These are phyloP conservation scores for Alnus rubra DNA, from an alignment of 306 rosid species.

Conservation along the genomic window DNA sequence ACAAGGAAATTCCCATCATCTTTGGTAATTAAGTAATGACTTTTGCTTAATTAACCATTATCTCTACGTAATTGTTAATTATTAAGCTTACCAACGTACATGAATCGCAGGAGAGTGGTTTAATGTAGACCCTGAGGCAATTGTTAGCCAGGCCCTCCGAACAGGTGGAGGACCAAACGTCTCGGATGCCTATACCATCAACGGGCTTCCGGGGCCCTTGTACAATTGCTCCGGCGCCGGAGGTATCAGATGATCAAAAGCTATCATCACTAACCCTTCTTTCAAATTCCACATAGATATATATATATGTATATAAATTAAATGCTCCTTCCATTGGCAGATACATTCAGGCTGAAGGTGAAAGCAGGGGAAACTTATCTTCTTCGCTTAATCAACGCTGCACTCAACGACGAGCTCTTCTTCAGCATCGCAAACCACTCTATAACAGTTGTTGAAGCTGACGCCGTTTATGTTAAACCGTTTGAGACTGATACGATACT, in stretches of 20 bases:
- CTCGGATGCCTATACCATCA: slow-evolving; percentile 6
- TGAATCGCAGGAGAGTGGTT: slow-evolving; percentile 18
- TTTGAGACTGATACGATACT: slow-evolving; percentile 15
- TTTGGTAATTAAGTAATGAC: slow-evolving; percentile 16
- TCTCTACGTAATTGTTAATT: no score
- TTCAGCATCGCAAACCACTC: slow-evolving; percentile 24
- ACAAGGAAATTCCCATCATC: slow-evolving; percentile 25
- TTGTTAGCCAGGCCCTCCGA: slow-evolving; percentile 12
- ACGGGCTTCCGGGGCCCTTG: slow-evolving; percentile 9
- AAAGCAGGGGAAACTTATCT: slow-evolving; percentile 12
- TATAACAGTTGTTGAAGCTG: slow-evolving; percentile 7
- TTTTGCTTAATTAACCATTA: no score
- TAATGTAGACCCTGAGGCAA: slow-evolving; percentile 6
- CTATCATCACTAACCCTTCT: neutral
- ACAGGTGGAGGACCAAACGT: slow-evolving; percentile 15
- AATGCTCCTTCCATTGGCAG: neutral
- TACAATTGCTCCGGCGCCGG: slow-evolving; percentile 10
- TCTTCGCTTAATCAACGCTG: slow-evolving; percentile 12
- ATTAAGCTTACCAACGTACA: neutral
- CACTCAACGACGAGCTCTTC: slow-evolving; percentile 25
- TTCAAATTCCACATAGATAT: neutral
- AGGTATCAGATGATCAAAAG: neutral
- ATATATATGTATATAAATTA: neutral
- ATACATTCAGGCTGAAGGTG: slow-evolving; percentile 18
- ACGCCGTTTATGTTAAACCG: slow-evolving; percentile 11